Conservation (phyloP, 2,329 filamentous ascomycete species). For the Hypoxylon sp. region DNA sequence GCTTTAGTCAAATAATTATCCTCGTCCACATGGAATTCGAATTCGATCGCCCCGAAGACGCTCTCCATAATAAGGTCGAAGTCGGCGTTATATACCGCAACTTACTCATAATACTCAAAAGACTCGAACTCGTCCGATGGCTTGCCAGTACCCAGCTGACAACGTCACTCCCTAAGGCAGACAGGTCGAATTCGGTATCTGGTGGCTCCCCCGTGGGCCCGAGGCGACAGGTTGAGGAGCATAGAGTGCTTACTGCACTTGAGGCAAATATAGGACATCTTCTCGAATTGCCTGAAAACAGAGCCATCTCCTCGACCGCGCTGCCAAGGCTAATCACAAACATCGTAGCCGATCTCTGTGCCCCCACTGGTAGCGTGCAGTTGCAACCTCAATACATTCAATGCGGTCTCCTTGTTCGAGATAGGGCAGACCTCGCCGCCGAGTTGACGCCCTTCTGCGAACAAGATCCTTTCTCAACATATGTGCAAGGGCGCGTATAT, state of each 20-base stretch:
- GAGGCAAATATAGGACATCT: conserved; percentile 75
- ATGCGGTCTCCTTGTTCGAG: conserved; percentile 72
- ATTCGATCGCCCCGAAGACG: conserved; percentile 79
- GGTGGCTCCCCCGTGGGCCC: conserved; percentile 52
- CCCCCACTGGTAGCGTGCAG: conserved; percentile 75
- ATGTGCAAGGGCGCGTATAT: conserved; percentile 86
- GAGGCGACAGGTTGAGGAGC: conserved; percentile 63
- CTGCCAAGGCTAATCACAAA: conserved; percentile 72
- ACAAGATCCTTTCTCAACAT: conserved; percentile 76
- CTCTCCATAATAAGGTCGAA: conserved; percentile 71
- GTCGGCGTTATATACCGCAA: conserved; percentile 79
- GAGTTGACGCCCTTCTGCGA: conserved; percentile 71
- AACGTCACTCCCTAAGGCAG: conserved; percentile 62
- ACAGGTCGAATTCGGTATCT: conserved; percentile 57
- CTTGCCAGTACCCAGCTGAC: conserved; percentile 72
- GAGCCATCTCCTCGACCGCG: conserved; percentile 57
- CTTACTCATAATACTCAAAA: conserved; percentile 78
- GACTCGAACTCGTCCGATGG: conserved; percentile 82
- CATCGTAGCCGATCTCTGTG: conserved; percentile 76
- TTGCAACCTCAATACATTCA: conserved; percentile 73
- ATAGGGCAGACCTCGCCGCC: conserved; percentile 71
- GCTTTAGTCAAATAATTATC: conserved; percentile 86
- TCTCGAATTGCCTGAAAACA: conserved; percentile 70
- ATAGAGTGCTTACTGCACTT: conserved; percentile 69
- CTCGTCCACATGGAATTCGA: conserved; percentile 90